These are phyloP conservation scores for Ceratobasidium sp. DNA, from an alignment of 1,284 basidiomycete genomes.

Conservation along the genomic window DNA sequence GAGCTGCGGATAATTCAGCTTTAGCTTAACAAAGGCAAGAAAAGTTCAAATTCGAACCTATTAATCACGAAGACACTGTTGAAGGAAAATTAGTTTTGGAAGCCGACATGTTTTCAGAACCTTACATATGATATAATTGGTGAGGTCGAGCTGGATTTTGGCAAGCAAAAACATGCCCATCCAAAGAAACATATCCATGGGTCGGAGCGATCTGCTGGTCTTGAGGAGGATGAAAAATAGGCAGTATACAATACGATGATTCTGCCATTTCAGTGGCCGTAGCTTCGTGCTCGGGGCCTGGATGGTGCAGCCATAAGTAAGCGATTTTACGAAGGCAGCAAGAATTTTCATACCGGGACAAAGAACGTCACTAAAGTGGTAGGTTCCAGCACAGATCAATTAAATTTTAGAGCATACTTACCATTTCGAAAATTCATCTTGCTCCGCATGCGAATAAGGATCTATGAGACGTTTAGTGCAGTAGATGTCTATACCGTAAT, in stretches of 20 bases:
- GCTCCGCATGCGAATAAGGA: conserved; percentile 67
- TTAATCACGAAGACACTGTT: conserved; percentile 65
- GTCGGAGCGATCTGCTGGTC: conserved; percentile 46
- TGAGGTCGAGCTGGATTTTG: conserved; percentile 66
- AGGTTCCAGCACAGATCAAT: too few relatives aligned
- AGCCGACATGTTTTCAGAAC: conserved; percentile 22
- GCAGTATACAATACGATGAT: conserved; percentile 65
- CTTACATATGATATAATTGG: conserved; percentile 66
- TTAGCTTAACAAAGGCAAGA: neutral
- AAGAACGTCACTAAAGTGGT: conserved; percentile 15
- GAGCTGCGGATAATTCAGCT: conserved; percentile 56
- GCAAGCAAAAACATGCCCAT: conserved; percentile 65
- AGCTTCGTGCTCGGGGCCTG: conserved; percentile 52
- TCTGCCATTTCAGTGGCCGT: conserved; percentile 56
- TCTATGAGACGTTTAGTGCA: conserved; percentile 54
- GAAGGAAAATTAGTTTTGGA: neutral
- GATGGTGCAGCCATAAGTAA: too few relatives aligned
- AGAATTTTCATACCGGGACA: neutral
- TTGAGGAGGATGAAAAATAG: conserved; percentile 63
- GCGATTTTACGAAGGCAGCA: neutral
- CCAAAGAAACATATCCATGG: conserved; percentile 64
- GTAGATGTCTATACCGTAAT: neutral
- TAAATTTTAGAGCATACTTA: conserved; percentile 50
- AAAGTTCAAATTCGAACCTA: conserved; percentile 52
- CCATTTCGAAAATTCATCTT: conserved; percentile 65